Base-by-base conservation (phyloP, 495 filamentous ascomycete genomes). In the Aspergillus funiculosus region DNA sequence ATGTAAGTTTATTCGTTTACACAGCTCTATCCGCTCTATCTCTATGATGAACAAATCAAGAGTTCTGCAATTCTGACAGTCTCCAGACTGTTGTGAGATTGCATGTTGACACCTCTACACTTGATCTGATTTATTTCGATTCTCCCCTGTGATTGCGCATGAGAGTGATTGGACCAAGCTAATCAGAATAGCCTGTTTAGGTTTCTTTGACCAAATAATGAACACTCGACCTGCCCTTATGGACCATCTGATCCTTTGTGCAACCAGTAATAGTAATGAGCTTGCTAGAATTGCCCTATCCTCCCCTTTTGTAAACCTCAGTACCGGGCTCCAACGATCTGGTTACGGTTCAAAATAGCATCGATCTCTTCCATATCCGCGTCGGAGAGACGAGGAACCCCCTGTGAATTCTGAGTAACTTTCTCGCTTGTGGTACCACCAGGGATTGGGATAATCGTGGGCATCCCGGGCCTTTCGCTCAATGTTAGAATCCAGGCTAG, bases 381-480 rank as follows among this genome's bases (percentile, higher is more conserved):
- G 25, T 70, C 63, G 6, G 58, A 56, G 17, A 78, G 43, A 19
- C 51, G 26, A 11, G 61, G 56, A 6, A 73, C 57, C 6, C 62
- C 68, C 15, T 48, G 37, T 47, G 62, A 53, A 28, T 78, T 78
- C 52, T 78, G 71, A 14, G 54, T 54, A 9, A 75, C 65, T 52
- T 69, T 69, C 43, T 69, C 67, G 25, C 51, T 57, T 6, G 73
- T 76, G n/a, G 72, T 75, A 13, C 64, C 79, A 5, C 89, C 89
- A 0, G 89, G 89, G 51, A 95, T 94, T 2, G 89, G 89, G 43
- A 95, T 83, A 53, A 94, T 84, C 3, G 71, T 74, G 9, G 81
- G 79, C 59, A 82, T 73, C 9, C 80, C 85, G 29, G 79, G 68
- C 53, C 75, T 69, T 22, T 64, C 66, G 34, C 77, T 74, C 43